A percentile compares a stretch with the other conserved stretches of the same genome.
Evolutionary conservation across 306 rosid species (phyloP).

Genomic region (Senna tora): DNA sequence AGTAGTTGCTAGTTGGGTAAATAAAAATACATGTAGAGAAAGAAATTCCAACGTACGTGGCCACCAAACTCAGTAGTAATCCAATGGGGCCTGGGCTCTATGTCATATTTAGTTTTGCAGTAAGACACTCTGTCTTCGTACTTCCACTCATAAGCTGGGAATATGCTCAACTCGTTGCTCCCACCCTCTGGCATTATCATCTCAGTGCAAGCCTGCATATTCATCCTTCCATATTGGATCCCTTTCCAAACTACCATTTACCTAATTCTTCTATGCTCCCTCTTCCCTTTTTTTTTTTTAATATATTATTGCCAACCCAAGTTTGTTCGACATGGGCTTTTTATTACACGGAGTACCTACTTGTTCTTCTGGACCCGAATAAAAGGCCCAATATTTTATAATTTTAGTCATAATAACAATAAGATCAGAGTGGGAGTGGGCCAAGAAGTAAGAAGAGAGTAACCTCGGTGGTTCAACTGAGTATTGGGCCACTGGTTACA

Average conservation of each 20-base stretch:
- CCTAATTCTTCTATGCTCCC: background rate
- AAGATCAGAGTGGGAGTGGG: too few relatives aligned
- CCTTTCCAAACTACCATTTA: background rate
- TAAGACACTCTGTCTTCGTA: slow-evolving; percentile 12
- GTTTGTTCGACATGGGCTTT: background rate
- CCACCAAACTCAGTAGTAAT: slow-evolving; percentile 82
- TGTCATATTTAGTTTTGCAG: slow-evolving; percentile 31
- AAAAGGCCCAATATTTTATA: too few relatives aligned
- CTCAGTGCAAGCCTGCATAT: slow-evolving; percentile 73
- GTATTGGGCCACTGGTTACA: background rate
- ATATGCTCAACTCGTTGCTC: slow-evolving; percentile 59
- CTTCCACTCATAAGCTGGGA: slow-evolving; percentile 55
- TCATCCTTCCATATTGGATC: background rate
- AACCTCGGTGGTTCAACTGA: background rate
- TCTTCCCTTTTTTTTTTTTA: too few relatives aligned
- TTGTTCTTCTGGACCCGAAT: background rate
- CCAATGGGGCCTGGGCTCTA: slow-evolving; percentile 71
- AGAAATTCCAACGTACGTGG: slow-evolving; percentile 24
- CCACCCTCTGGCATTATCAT: slow-evolving; percentile 69
- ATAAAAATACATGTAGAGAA: background rate
- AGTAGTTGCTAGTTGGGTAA: too few relatives aligned
- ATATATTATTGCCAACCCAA: too few relatives aligned
- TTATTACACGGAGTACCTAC: background rate
- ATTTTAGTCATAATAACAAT: too few relatives aligned
- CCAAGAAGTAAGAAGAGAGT: background rate